phyloP scores from a whole-genome alignment of 2,329 filamentous ascomycete species.

The Aspergillus sojae region DNA sequence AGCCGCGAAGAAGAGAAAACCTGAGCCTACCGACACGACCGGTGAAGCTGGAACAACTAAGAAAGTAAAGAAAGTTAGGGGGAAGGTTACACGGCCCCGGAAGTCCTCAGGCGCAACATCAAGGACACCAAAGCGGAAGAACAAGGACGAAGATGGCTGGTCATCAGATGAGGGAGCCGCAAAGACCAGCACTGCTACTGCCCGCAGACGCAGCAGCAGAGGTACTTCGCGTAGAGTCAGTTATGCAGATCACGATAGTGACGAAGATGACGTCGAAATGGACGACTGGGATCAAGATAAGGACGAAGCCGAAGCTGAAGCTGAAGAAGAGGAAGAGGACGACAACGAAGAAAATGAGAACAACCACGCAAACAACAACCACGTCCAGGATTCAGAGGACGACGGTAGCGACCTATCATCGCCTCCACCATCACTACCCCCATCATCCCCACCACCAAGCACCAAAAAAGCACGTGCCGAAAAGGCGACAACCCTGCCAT shows the following conservation, averaged over 20 bases:
- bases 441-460: constrained; percentile 13
- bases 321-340: constrained; percentile 24
- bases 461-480: constrained; percentile 16
- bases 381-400: constrained; percentile 16
- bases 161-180: constrained; percentile 46
- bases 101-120: constrained; percentile 36
- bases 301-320: constrained; percentile 25
- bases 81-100: constrained; percentile 34
- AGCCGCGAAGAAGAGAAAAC: constrained; percentile 46
- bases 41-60: constrained; percentile 28
- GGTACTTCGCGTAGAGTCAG: constrained; percentile 40
- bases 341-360: constrained; percentile 18
- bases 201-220: constrained; percentile 45
- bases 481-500: constrained; percentile 19
- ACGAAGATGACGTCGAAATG: constrained; percentile 49
- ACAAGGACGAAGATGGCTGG: constrained; percentile 44
- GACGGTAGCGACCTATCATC: constrained; percentile 10
- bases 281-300: constrained; percentile 38
- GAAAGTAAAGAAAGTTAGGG: constrained; percentile 32
- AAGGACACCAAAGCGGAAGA: constrained; percentile 42
- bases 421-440: constrained; percentile 12
- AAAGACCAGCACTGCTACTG: constrained; percentile 32
- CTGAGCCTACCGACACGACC: constrained; percentile 34
- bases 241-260: constrained; percentile 49
- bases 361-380: constrained; percentile 20